Conservation (phyloP, 2,329 filamentous ascomycete genomes). For the Fonsecaea erecta region DNA sequence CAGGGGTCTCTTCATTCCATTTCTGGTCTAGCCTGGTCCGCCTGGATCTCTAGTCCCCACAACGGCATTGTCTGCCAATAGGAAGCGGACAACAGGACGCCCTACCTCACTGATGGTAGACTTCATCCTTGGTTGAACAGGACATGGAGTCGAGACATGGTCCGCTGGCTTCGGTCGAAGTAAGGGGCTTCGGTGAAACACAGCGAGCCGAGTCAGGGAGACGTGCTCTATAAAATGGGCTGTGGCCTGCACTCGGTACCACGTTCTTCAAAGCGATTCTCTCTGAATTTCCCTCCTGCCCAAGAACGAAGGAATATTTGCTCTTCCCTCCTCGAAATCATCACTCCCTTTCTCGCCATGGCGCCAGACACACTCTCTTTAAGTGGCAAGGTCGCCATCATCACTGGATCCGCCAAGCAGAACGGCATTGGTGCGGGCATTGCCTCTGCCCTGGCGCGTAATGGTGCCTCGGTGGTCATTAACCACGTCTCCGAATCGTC, state of each 20-base stretch:
- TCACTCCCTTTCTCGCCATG: conserved; percentile 6
- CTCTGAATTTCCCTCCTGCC: too few species aligned
- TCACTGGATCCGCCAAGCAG: conserved; percentile 43
- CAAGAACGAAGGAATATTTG: neutral
- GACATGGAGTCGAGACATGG: neutral
- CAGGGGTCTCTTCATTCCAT: conserved; percentile 21
- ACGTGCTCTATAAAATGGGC: neutral
- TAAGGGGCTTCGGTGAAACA: neutral
- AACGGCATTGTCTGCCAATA: neutral
- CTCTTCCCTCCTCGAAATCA: neutral
- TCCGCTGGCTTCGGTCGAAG: neutral
- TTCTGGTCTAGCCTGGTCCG: neutral
- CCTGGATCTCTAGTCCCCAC: neutral
- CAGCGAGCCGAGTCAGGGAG: neutral
- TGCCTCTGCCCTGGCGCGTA: conserved; percentile 38
- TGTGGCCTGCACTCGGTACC: neutral
- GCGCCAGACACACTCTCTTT: conserved; percentile 40
- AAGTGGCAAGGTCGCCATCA: conserved; percentile 42
- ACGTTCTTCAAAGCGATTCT: neutral
- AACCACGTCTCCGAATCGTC: conserved; percentile 40
- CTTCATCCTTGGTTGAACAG: neutral
- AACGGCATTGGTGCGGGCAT: conserved; percentile 44
- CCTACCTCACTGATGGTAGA: neutral
- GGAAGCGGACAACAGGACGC: neutral
- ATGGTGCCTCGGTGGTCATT: conserved; percentile 40